Evolutionary conservation across 306 rosid genomes (phyloP), one percentile per base, ranked within the genome.

Genomic region (Corylus heterophylla): DNA sequence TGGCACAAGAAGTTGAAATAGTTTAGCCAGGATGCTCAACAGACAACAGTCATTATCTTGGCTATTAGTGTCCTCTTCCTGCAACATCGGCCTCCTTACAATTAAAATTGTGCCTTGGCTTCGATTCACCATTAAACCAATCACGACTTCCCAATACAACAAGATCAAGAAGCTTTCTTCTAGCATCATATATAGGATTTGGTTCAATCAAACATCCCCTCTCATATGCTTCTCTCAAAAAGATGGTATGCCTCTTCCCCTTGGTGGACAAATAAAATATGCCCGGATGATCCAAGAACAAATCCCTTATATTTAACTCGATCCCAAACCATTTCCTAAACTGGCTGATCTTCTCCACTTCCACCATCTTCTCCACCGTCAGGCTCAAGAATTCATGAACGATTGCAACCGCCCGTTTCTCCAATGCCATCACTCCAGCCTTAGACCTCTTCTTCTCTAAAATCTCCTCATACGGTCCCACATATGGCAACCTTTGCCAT

Each of bases 291-390:
- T 93, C 97, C 87, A 90, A 69, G 81, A 92, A 94, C 54, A 88
- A 67, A 81, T 90, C 96, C 84, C 97, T 86, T 75, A 90, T 55
- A 77, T 93, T 93, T 25, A 93, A 85, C 37, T 89, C 92, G 79
- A 93, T 86, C 49, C 94, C 96, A 79, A 87, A 78, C 89, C 90
- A 67, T 37, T 81, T 88, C 58, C 89, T 81, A 71, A 88, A 88
- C 2, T 88, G 89, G 64, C 88, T 86, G 74, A 87, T 87, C 87
- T 90, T 95, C 85, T 93, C 97, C 75, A 95, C 98, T 81, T 95
- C 99, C 82, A 95, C 89, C 93, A 86, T 91, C 87, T 88, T 93
- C 89, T 95, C 99, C 80, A 91, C 97, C 1, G 98, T 93, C 87
- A 91, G 86, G 81, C 90, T 89, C 85, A 95, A 79, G 83, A 95